Evolutionary conservation across 805 yeast species (phyloP).

Genomic region (Zygosaccharomyces gambellarensis): DNA sequence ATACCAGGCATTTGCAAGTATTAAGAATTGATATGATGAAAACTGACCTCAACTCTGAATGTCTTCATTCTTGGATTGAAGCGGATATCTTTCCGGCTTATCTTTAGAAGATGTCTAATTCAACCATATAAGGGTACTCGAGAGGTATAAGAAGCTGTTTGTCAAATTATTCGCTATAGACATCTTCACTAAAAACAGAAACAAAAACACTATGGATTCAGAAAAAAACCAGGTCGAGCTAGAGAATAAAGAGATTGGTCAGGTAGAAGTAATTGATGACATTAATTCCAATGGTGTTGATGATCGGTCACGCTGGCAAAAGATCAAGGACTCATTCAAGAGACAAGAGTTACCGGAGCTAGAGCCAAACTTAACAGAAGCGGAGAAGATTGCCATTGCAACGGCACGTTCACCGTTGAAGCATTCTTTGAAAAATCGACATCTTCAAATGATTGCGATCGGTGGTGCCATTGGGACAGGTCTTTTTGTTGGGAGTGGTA

Average conservation of each 20-base stretch:
- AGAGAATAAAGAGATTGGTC: not conserved
- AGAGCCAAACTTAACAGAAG: constrained; percentile 39
- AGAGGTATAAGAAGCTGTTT: not conserved
- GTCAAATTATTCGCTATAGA: not conserved
- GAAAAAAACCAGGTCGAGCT: not conserved
- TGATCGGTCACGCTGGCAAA: constrained; percentile 36
- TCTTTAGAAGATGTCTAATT: not conserved
- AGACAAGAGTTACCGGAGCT: constrained; percentile 34
- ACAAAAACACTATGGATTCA: not conserved
- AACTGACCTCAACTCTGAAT: not conserved
- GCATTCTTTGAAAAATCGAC: constrained; percentile 49
- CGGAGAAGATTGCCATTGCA: constrained; percentile 42
- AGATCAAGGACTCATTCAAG: constrained; percentile 48
- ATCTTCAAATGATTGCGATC: constrained; percentile 60
- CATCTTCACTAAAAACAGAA: not conserved
- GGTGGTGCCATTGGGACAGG: constrained; percentile 77
- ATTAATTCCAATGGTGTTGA: not conserved
- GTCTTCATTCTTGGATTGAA: not conserved
- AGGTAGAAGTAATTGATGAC: not conserved
- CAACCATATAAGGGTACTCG: not conserved
- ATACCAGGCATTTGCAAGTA: no score
- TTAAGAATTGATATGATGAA: not conserved
- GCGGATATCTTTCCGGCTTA: not conserved
- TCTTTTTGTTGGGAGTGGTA: constrained; percentile 66
- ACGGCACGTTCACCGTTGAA: constrained; percentile 54